Conservation (phyloP, 164 flowering plant genomes). For the Amborella trichopoda region DNA sequence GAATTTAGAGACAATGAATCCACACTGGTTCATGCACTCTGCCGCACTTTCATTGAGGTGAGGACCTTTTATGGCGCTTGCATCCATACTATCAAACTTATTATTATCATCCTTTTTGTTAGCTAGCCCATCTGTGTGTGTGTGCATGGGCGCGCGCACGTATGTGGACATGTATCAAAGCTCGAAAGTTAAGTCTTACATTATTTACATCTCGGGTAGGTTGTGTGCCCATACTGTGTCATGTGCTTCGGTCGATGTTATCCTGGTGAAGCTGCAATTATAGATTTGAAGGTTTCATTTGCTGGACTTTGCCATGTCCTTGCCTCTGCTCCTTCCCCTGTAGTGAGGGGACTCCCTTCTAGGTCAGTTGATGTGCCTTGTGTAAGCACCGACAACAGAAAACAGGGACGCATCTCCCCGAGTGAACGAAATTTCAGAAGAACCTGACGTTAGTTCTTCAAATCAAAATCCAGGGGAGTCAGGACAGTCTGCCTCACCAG, state of each 20-base stretch:
- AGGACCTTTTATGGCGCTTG: background rate
- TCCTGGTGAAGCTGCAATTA: constrained; percentile 63
- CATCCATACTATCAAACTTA: background rate
- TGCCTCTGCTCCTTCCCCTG: constrained; percentile 24
- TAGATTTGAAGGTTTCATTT: constrained; percentile 53
- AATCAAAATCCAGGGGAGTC: no score
- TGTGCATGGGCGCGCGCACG: no score
- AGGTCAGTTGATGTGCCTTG: no score
- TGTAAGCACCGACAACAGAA: no score
- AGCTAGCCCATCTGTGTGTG: no score
- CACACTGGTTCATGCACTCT: constrained; percentile 69
- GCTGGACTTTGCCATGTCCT: constrained; percentile 57
- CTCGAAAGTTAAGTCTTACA: background rate
- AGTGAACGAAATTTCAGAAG: no score
- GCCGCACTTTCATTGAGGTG: constrained; percentile 90
- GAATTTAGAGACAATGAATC: constrained; percentile 77
- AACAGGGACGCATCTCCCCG: no score
- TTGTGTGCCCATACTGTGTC: constrained; percentile 73
- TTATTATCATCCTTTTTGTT: no score
- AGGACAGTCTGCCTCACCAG: no score
- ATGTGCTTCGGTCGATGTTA: constrained; percentile 92
- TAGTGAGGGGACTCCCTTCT: background rate
- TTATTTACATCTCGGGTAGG: constrained; percentile 22
- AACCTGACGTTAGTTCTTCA: no score
- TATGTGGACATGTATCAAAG: no score